These are phyloP conservation scores for Globisporangium orthogonon DNA, from an alignment of 352 stramenopile species.

Conservation along the genomic window DNA sequence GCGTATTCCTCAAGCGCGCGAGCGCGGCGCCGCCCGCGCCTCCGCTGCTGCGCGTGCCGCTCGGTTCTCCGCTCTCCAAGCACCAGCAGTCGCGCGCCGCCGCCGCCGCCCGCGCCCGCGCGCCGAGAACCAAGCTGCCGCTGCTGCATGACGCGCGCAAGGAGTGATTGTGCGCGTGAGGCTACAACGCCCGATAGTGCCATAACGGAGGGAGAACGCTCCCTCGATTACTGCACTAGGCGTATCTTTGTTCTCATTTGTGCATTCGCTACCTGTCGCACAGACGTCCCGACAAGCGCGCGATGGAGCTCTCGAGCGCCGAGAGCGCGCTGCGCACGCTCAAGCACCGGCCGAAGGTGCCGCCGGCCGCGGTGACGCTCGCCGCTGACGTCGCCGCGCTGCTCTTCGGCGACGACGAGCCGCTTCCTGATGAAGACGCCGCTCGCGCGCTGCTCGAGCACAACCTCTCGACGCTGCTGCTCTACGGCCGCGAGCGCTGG, in stretches of 20 bases:
- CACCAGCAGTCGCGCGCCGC: neutral
- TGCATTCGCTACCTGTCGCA: neutral
- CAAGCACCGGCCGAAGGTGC: constrained; percentile 60
- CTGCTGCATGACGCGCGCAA: neutral
- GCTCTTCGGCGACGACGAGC: constrained; percentile 7
- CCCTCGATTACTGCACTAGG: neutral
- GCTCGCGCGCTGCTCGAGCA: constrained; percentile 34
- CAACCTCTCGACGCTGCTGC: constrained; percentile 41
- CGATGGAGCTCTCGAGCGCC: constrained; percentile 65
- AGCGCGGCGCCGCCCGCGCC: neutral
- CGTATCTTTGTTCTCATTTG: neutral
- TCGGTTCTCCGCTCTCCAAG: constrained; percentile 9
- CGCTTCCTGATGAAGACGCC: neutral
- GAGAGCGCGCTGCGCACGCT: constrained; percentile 70
- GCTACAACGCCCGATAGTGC: too few species aligned
- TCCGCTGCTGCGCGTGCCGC: constrained; percentile 13
- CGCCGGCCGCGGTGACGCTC: constrained; percentile 30
- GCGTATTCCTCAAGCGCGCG: constrained; percentile 35
- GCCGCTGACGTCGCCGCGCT: constrained; percentile 26
- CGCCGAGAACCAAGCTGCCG: constrained; percentile 5
- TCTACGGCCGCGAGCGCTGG: constrained; percentile 59
- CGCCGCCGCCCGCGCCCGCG: too few species aligned
- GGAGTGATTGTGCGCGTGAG: neutral
- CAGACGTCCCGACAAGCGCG: neutral
- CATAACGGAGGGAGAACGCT: neutral